Evolutionary conservation across 495 filamentous ascomycete genomes (phyloP).

Genomic region (Penicillium herquei): DNA sequence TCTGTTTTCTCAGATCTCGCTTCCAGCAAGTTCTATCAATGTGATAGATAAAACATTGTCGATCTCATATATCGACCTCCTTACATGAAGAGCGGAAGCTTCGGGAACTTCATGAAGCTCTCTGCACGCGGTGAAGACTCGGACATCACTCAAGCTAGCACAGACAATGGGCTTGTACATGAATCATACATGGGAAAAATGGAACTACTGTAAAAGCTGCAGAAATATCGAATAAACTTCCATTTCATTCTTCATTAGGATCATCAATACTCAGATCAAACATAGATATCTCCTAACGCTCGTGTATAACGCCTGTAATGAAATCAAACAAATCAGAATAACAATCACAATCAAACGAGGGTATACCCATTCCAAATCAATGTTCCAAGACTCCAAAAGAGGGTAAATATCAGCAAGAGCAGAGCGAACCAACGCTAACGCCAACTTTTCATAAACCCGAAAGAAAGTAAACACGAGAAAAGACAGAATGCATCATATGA

Average conservation of each 20-base stretch:
- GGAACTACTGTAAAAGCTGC: background rate
- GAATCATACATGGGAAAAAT: too few relatives aligned
- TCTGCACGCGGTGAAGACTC: too few relatives aligned
- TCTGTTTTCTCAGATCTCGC: too few relatives aligned
- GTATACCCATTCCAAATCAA: conserved; percentile 14
- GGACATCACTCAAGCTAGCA: too few relatives aligned
- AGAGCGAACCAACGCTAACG: conserved; percentile 3
- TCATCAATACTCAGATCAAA: conserved; percentile 2
- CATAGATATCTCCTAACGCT: conserved; percentile 1
- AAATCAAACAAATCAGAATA: background rate
- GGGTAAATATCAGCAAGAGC: background rate
- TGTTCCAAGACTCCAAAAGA: background rate
- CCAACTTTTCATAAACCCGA: conserved; percentile 11
- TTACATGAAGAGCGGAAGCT: too few relatives aligned
- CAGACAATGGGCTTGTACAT: too few relatives aligned
- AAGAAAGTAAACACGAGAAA: background rate
- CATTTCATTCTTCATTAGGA: background rate
- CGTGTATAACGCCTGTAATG: conserved; percentile 8
- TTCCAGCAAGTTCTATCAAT: too few relatives aligned
- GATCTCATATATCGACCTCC: too few relatives aligned
- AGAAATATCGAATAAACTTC: background rate
- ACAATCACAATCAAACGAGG: conserved; percentile 12
- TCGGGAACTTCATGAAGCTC: too few relatives aligned
- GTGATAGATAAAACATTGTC: too few relatives aligned
- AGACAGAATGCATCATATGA: background rate